Evolutionary conservation across 1,284 basidiomycete genomes (phyloP).

Genomic region (Marasmius sp.): DNA sequence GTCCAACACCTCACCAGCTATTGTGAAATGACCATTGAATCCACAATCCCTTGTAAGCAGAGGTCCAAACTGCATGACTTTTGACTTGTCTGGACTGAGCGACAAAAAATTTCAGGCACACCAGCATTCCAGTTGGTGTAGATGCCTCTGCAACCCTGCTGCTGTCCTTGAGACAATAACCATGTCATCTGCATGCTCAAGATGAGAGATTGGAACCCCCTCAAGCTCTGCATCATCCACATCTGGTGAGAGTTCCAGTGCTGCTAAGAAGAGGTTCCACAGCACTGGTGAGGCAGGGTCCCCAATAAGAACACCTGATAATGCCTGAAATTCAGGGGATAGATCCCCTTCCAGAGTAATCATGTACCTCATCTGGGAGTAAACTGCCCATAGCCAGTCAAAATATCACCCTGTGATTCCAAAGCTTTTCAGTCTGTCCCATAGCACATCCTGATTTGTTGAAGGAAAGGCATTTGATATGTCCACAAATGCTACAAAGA

Average conservation of each 20-base stretch:
- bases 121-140: too few species aligned
- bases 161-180: too few species aligned
- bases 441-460: conserved; percentile 4
- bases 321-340: conserved; percentile 11
- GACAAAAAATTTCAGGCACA: too few species aligned
- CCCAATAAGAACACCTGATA: conserved; percentile 28
- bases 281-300: conserved; percentile 31
- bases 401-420: conserved; percentile 1
- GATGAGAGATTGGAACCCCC: conserved; percentile 4
- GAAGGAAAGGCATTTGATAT: conserved; percentile 17
- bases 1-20: too few species aligned
- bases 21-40: too few species aligned
- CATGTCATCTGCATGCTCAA: too few species aligned
- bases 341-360: not conserved
- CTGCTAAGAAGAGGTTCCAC: conserved; percentile 31
- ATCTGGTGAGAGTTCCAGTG: conserved; percentile 10
- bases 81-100: too few species aligned
- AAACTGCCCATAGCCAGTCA: not conserved
- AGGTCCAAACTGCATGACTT: conserved; percentile 3
- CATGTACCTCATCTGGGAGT: not conserved
- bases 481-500: conserved; percentile 15
- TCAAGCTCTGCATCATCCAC: not conserved
- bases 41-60: too few species aligned
- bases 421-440: not conserved
- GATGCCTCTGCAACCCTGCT: too few species aligned